Base-by-base conservation (phyloP, 768 basidiomycete genomes). In the Mycena sanguinolenta region DNA sequence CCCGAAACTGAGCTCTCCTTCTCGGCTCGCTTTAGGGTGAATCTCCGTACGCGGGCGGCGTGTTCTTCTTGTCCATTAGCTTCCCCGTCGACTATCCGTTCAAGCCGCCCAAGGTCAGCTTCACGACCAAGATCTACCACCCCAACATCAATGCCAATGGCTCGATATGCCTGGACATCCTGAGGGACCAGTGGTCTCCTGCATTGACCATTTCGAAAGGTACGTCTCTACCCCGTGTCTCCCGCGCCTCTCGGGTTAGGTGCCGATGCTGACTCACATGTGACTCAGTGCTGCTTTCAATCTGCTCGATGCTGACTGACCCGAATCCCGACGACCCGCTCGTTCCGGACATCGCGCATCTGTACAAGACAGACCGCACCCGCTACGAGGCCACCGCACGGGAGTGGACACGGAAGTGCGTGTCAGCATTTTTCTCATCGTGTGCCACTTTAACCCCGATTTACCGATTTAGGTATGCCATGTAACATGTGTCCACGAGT, bases 111-210 rank as follows among this genome's bases (percentile, higher is more conserved):
- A 99, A 99, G 90, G 96, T 99, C 84, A 93, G 93, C 86, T 99
- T 99, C 84, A 97, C 96, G 75, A 99, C 98, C 79, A 98, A 98
- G 94, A 98, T 98, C 77, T 99, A 98, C 83, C 97, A 99, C 83
- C 97, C 97, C 39, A 99, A 99, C 88, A 98, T 99, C 96, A 99
- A 99, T 81, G 95, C 97, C 76, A 99, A 99, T 78, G 98, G 98
- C 49, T 97, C 95, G 73, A 99, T 99, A 83, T 99, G 97, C 82
- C 85, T 99, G 76, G 98, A 99, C 82, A 99, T 99, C 79, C 85
- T 99, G 79, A 89, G 97, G 82, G 98, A 99, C 82, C 98, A 99
- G 80, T 99, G 98, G 98, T 96, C 95, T 71, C 98, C 98, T 58
- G 98, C 98, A 53, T 85, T 99, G 86, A 99, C 98, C 65, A 97